These are phyloP conservation scores for Coniochaeta ligniaria DNA, from an alignment of 2,329 filamentous ascomycete species.

Conservation along the genomic window DNA sequence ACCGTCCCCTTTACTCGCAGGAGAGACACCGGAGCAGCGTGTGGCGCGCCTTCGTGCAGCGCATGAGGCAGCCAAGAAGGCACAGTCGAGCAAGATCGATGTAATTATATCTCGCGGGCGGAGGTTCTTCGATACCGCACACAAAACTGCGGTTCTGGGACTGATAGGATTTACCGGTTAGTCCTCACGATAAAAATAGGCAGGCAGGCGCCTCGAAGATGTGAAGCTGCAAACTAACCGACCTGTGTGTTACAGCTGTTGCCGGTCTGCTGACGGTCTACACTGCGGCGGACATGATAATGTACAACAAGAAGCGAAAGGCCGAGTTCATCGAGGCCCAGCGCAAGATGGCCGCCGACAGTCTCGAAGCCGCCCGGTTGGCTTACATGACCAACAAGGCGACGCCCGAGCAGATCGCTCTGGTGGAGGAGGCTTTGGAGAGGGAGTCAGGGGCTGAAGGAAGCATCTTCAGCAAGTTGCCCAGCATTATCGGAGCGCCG, in stretches of 20 bases:
- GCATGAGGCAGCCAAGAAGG: conserved; percentile 58
- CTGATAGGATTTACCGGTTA: conserved; percentile 51
- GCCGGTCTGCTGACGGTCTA: conserved; percentile 50
- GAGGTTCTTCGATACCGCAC: conserved; percentile 46
- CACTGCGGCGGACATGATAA: conserved; percentile 55
- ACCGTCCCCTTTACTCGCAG: conserved; percentile 7
- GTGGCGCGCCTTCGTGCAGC: conserved; percentile 62
- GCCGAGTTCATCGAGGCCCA: conserved; percentile 51
- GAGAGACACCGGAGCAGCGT: conserved; percentile 62
- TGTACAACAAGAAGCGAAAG: conserved; percentile 53
- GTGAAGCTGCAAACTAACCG: no score
- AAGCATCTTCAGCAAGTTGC: conserved; percentile 31
- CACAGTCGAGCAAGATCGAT: conserved; percentile 47
- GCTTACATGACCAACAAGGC: conserved; percentile 54
- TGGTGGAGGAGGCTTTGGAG: conserved; percentile 50
- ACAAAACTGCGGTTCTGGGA: conserved; percentile 46
- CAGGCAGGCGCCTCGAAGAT: no score
- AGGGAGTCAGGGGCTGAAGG: conserved; percentile 19
- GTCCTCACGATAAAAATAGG: conserved; percentile 9
- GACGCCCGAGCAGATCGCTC: conserved; percentile 45
- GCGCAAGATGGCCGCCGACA: conserved; percentile 44
- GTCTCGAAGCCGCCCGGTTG: conserved; percentile 48
- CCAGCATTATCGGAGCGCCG: conserved; percentile 42
- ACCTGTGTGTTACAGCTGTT: conserved; percentile 30
- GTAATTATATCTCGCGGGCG: conserved; percentile 39